Conservation (phyloP, 139 green algal species). For the Axilococcus clingmanii region DNA sequence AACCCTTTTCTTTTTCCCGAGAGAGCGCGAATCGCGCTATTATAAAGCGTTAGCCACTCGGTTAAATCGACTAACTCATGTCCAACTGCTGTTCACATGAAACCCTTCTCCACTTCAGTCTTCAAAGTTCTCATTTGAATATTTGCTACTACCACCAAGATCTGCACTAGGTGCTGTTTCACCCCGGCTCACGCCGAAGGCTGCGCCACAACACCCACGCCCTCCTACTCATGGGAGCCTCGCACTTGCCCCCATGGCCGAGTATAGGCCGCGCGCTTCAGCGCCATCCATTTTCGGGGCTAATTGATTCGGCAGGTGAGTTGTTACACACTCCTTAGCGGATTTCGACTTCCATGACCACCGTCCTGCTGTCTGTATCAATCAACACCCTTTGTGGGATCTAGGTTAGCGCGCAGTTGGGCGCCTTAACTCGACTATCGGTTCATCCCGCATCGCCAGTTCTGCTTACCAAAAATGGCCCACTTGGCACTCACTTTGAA, state of each 20-base stretch:
- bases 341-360: slow-evolving; percentile 97
- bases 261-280: slow-evolving; percentile 83
- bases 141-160: slow-evolving; percentile 95
- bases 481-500: slow-evolving; percentile 75
- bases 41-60: slow-evolving; percentile 83
- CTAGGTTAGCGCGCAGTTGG: slow-evolving; percentile 86
- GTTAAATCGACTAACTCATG: slow-evolving; percentile 92
- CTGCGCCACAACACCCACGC: slow-evolving; percentile 72
- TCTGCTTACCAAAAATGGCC: slow-evolving; percentile 96
- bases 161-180: slow-evolving; percentile 80
- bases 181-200: slow-evolving; percentile 69
- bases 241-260: slow-evolving; percentile 76
- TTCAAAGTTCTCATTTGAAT: slow-evolving; percentile 93
- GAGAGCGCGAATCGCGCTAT: slow-evolving; percentile 59
- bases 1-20: slow-evolving; percentile 88
- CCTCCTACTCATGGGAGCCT: slow-evolving; percentile 84
- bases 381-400: slow-evolving; percentile 92
- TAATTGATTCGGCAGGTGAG: slow-evolving; percentile 95
- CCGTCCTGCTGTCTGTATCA: slow-evolving; percentile 90
- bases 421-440: slow-evolving; percentile 83
- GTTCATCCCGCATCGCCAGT: slow-evolving; percentile 94
- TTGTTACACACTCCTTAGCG: slow-evolving; percentile 98
- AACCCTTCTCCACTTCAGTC: slow-evolving; percentile 89
- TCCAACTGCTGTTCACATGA: slow-evolving; percentile 93
- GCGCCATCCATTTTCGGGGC: slow-evolving; percentile 94